Evolutionary conservation across 768 basidiomycete genomes (phyloP).

Genomic region (Dacryopinax primogenitus): DNA sequence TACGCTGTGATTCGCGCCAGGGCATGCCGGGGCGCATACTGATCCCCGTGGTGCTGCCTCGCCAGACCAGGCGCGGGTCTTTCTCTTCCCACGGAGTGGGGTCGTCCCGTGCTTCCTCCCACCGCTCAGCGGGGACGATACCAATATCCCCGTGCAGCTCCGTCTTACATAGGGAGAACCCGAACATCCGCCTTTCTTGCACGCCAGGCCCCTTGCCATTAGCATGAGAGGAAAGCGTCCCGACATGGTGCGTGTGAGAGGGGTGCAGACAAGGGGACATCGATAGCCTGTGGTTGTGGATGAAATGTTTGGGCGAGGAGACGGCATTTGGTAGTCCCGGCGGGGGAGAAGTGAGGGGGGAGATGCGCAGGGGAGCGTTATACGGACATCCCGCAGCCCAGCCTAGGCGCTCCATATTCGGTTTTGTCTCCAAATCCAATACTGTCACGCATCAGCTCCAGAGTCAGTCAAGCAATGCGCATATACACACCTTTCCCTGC

Average conservation of each 20-base stretch:
- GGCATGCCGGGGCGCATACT: slow-evolving; percentile 21
- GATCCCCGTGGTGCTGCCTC: slow-evolving; percentile 25
- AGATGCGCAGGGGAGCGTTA: slow-evolving; percentile 22
- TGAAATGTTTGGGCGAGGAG: slow-evolving; percentile 21
- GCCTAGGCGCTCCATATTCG: slow-evolving; percentile 22
- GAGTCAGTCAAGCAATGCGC: not conserved
- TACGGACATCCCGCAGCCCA: slow-evolving; percentile 26
- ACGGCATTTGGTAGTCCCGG: slow-evolving; percentile 20
- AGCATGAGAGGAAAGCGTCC: slow-evolving; percentile 19
- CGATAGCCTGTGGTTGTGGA: slow-evolving; percentile 26
- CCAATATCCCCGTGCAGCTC: slow-evolving; percentile 17
- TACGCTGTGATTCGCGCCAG: slow-evolving; percentile 25
- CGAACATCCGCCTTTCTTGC: slow-evolving; percentile 22
- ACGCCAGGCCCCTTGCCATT: slow-evolving; percentile 24
- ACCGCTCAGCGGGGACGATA: slow-evolving; percentile 24
- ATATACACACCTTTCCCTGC: not conserved
- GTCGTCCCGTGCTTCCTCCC: slow-evolving; percentile 21
- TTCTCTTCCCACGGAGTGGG: slow-evolving; percentile 24
- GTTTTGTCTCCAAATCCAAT: slow-evolving; percentile 12
- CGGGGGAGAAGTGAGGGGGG: slow-evolving; percentile 17
- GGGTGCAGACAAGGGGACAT: slow-evolving; percentile 27
- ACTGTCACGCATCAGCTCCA: not conserved
- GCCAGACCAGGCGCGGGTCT: slow-evolving; percentile 23
- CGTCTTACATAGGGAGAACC: slow-evolving; percentile 26
- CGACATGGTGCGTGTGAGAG: slow-evolving; percentile 21